These are phyloP conservation scores for Phialophora tarda DNA, from an alignment of 2,329 filamentous ascomycete genomes.

Conservation along the genomic window DNA sequence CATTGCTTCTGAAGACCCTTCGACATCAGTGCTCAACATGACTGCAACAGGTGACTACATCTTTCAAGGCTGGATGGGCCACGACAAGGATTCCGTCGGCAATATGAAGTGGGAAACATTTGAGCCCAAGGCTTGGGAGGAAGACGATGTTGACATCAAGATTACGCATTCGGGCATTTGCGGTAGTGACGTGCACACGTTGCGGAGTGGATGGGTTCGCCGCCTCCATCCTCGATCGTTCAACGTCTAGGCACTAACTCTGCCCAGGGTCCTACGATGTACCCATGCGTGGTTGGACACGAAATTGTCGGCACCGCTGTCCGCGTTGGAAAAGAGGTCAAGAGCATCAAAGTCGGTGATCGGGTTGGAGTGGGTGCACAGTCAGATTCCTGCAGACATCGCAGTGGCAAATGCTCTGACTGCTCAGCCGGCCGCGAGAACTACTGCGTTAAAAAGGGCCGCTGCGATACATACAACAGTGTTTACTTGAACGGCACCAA, in stretches of 20 bases:
- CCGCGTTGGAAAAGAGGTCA: constrained; percentile 56
- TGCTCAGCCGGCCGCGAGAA: constrained; percentile 54
- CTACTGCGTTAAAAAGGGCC: constrained; percentile 37
- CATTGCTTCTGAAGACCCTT: not conserved
- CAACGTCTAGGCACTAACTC: not conserved
- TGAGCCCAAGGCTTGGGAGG: constrained; percentile 5
- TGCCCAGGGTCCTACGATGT: constrained; percentile 1
- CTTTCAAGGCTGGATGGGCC: constrained; percentile 2
- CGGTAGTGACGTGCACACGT: constrained; percentile 61
- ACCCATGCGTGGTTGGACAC: constrained; percentile 64
- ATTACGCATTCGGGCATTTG: constrained; percentile 71
- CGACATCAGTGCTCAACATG: not conserved
- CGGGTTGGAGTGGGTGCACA: constrained; percentile 69
- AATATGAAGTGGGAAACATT: not conserved
- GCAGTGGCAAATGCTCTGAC: constrained; percentile 56
- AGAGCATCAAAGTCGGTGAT: constrained; percentile 63
- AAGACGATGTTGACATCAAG: constrained; percentile 65
- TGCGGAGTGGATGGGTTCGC: constrained; percentile 36
- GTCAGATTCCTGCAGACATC: constrained; percentile 56
- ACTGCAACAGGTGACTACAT: not conserved
- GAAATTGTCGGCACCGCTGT: constrained; percentile 68
- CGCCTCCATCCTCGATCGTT: not conserved
- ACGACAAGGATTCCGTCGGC: not conserved
- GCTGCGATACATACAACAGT: constrained; percentile 62
- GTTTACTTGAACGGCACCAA: constrained; percentile 65